Conservation (phyloP, 495 filamentous ascomycete genomes). For the Penicillium pancosmium region DNA sequence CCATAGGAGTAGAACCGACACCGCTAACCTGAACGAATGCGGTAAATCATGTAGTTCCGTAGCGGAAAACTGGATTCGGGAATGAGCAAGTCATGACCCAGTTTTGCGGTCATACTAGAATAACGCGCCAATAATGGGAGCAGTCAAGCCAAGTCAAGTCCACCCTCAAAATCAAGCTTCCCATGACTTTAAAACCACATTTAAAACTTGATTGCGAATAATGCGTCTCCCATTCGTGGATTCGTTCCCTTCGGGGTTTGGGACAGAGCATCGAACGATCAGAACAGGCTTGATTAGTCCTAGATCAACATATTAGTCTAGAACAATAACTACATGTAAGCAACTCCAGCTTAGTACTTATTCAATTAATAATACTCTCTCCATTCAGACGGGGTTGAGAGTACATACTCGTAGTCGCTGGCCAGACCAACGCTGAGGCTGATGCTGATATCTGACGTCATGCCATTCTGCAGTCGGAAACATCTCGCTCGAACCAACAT, state of each 20-base stretch:
- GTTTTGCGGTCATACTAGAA: constrained; percentile 8
- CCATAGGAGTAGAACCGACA: not conserved
- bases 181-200: not conserved
- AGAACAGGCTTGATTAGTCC: too few species aligned
- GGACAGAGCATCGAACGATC: not conserved
- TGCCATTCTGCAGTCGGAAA: too few species aligned
- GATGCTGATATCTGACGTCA: too few species aligned
- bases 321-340: too few species aligned
- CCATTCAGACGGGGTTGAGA: constrained; percentile 18
- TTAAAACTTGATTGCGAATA: not conserved
- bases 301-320: not conserved
- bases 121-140: not conserved
- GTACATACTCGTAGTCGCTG: not conserved
- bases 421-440: too few species aligned
- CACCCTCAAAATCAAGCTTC: not conserved
- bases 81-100: constrained; percentile 11
- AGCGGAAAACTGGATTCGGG: constrained; percentile 3
- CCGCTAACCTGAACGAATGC: not conserved
- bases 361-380: too few species aligned
- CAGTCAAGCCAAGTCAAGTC: not conserved
- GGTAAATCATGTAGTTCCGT: not conserved
- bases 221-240: constrained; percentile 4
- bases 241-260: constrained; percentile 2
- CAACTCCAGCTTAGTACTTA: too few species aligned
- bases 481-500: too few species aligned